These are phyloP conservation scores for Luzula sylvatica DNA, from an alignment of 176 grass and related monocot genomes.

Conservation along the genomic window DNA sequence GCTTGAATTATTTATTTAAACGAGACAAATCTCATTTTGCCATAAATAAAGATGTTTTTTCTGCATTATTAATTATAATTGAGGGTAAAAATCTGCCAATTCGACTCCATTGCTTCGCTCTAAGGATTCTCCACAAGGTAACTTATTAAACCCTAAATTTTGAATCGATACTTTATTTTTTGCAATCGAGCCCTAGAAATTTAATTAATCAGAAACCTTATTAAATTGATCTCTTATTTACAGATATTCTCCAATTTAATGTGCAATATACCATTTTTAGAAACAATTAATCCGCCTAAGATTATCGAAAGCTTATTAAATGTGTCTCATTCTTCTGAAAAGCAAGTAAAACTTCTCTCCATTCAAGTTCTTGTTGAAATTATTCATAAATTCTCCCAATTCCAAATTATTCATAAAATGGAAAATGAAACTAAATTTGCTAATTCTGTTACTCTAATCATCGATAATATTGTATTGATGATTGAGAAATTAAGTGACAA, in stretches of 20 bases:
- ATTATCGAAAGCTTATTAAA: conserved; percentile 32
- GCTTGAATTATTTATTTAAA: conserved; percentile 48
- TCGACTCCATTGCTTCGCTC: conserved; percentile 31
- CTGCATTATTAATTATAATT: conserved; percentile 31
- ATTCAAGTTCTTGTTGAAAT: conserved; percentile 44
- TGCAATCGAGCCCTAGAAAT: not conserved
- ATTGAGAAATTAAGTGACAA: conserved; percentile 27
- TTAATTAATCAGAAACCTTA: not conserved
- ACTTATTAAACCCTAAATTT: not conserved
- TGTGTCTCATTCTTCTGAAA: conserved; percentile 34
- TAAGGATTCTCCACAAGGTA: conserved; percentile 65
- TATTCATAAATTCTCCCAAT: conserved; percentile 26
- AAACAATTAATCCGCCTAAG: conserved; percentile 34
- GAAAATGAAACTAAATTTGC: conserved; percentile 26
- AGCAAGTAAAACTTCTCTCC: conserved; percentile 28
- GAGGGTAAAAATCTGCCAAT: conserved; percentile 31
- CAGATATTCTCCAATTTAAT: conserved; percentile 38
- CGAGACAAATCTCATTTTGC: conserved; percentile 26
- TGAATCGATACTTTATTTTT: not conserved
- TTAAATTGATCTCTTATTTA: too few relatives aligned
- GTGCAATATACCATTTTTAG: conserved; percentile 16
- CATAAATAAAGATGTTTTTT: conserved; percentile 27
- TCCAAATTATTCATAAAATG: conserved; percentile 19
- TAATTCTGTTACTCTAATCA: conserved; percentile 28
- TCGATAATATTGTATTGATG: conserved; percentile 34